A percentile compares a stretch with the other conserved stretches of the same genome.
Evolutionary conservation across 192 early-diverging fungal species (phyloP).

Genomic region (Haplosporangium gracile): DNA sequence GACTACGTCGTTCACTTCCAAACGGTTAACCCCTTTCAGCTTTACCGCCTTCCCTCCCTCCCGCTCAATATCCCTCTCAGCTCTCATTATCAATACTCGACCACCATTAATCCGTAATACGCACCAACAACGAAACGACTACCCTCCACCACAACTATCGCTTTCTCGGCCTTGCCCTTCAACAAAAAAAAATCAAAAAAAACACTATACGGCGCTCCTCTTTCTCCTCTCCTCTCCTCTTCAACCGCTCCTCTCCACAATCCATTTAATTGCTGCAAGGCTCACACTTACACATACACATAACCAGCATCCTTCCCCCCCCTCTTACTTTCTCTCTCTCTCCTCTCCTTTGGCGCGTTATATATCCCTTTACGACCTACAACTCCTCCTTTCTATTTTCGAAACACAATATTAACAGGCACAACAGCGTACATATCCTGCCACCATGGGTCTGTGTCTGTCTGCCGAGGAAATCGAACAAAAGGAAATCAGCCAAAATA

Average conservation of each 20-base stretch:
- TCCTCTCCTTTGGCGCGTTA: neutral
- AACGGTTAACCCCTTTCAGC: neutral
- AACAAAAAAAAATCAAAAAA: no score
- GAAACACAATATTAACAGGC: constrained; percentile 46
- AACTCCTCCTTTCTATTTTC: constrained; percentile 14
- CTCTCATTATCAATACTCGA: no score
- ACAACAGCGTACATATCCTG: constrained; percentile 63
- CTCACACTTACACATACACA: neutral
- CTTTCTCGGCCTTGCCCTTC: no score
- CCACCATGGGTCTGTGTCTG: constrained; percentile 77
- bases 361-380: constrained; percentile 8
- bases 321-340: neutral
- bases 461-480: constrained; percentile 72
- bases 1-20: neutral
- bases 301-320: constrained; percentile 8
- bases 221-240: neutral
- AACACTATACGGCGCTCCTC: no score
- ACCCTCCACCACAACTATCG: no score
- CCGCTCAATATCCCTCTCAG: neutral
- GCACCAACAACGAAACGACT: no score
- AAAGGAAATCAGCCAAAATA: constrained; percentile 64
- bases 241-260: no score
- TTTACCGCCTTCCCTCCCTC: neutral
- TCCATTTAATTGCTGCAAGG: no score
- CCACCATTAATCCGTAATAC: no score